A percentile compares a stretch with the other conserved stretches of the same genome.
These are phyloP conservation scores for Suhomyces anneliseae DNA, from an alignment of 1,139 yeast genomes.

Conservation along the genomic window DNA sequence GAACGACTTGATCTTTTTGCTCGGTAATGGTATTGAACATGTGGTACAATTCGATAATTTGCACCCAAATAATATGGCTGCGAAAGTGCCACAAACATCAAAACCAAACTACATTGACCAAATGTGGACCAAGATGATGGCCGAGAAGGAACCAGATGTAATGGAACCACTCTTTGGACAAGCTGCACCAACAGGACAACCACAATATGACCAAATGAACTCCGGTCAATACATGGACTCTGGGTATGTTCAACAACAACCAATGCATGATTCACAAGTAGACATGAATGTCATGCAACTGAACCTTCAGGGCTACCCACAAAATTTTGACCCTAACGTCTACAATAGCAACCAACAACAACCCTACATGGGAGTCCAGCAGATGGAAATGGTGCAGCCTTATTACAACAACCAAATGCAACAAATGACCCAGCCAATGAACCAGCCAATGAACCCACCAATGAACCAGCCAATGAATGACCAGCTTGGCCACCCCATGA, in stretches of 20 bases:
- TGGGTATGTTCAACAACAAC: too few species aligned
- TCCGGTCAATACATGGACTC: too few species aligned
- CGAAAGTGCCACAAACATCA: not conserved
- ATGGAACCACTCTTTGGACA: not conserved
- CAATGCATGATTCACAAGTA: too few species aligned
- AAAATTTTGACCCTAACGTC: not conserved
- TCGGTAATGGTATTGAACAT: conserved; percentile 10
- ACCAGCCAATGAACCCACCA: not conserved
- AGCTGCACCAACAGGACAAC: too few species aligned
- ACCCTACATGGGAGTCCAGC: not conserved
- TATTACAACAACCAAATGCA: not conserved
- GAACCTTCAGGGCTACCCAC: not conserved
- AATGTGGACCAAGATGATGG: conserved; percentile 19
- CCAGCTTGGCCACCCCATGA: too few species aligned
- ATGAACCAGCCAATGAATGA: not conserved
- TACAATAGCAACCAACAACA: not conserved
- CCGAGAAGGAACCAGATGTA: conserved; percentile 7
- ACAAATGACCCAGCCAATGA: not conserved
- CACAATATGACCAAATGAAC: too few species aligned
- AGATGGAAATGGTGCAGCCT: not conserved
- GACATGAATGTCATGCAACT: too few species aligned
- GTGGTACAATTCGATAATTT: conserved; percentile 6
- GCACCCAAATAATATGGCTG: not conserved
- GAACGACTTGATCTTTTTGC: conserved; percentile 8
- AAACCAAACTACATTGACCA: conserved; percentile 13